phyloP scores from a whole-genome alignment of 2,329 filamentous ascomycete species.

The Penicillium brevicompactum region DNA sequence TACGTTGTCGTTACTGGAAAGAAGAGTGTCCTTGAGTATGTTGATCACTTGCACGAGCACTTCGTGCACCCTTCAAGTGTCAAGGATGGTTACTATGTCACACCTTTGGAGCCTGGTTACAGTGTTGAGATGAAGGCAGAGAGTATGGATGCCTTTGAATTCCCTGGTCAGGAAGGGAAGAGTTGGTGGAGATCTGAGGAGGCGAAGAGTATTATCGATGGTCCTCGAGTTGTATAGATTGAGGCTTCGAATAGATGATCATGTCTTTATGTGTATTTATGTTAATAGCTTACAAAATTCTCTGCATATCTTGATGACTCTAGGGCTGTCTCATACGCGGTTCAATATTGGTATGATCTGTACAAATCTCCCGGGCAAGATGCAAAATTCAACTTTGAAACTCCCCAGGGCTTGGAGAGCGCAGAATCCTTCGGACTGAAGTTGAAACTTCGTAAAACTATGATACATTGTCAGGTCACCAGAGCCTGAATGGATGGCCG shows the following conservation, averaged over 20 bases:
- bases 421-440: neutral
- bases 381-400: neutral
- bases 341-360: neutral
- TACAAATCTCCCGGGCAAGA: neutral
- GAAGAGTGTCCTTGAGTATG: conserved; percentile 82
- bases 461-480: conserved; percentile 20
- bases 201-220: conserved; percentile 73
- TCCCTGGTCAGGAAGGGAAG: conserved; percentile 73
- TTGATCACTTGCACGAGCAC: conserved; percentile 92
- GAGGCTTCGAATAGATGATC: conserved; percentile 1
- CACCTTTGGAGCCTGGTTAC: conserved; percentile 79
- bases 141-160: conserved; percentile 79
- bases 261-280: conserved; percentile 20
- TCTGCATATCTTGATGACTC: conserved; percentile 3
- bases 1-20: conserved; percentile 85
- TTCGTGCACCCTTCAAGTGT: conserved; percentile 81
- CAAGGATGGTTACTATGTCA: conserved; percentile 84
- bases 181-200: conserved; percentile 86
- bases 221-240: conserved; percentile 39
- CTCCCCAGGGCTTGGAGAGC: neutral
- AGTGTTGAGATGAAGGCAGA: conserved; percentile 91
- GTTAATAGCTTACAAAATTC: conserved; percentile 19
- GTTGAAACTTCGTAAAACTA: conserved; percentile 9
- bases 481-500: conserved; percentile 1
- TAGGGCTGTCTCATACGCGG: neutral